A percentile compares a stretch with the other conserved stretches of the same genome.
These are phyloP conservation scores for Lablab purpureus DNA, from an alignment of 306 rosid species.

Conservation along the genomic window DNA sequence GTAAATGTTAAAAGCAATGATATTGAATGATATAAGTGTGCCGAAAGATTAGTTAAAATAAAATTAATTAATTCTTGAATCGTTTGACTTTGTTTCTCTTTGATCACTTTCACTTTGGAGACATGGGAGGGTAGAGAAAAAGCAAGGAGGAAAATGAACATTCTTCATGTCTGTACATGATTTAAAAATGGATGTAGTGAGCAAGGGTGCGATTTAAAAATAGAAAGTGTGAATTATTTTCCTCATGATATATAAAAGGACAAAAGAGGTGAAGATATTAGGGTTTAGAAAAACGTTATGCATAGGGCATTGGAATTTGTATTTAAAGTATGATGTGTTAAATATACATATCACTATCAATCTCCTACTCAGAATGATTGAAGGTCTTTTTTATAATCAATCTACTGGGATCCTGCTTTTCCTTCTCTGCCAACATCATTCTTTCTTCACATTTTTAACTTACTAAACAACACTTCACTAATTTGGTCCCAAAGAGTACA, in stretches of 20 bases:
- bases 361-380: conserved; percentile 55
- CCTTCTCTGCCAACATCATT: conserved; percentile 61
- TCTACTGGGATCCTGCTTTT: conserved; percentile 60
- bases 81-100: conserved; percentile 57
- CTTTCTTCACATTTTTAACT: conserved; percentile 41
- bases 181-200: conserved; percentile 17
- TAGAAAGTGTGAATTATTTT: conserved; percentile 52
- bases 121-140: conserved; percentile 43
- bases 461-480: background rate
- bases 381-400: conserved; percentile 46
- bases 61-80: conserved; percentile 15
- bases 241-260: conserved; percentile 46
- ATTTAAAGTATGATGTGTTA: conserved; percentile 34
- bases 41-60: conserved; percentile 24
- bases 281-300: conserved; percentile 28
- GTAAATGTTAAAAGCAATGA: too few species aligned
- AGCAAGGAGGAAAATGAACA: conserved; percentile 50
- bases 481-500: too few species aligned
- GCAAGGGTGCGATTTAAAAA: conserved; percentile 42
- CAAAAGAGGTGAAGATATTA: conserved; percentile 43
- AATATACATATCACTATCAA: conserved; percentile 41
- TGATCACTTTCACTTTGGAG: conserved; percentile 45
- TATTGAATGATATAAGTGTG: background rate
- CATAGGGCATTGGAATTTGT: conserved; percentile 54
- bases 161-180: conserved; percentile 25